Base-by-base conservation (phyloP, 805 yeast genomes). In the Barnettozyma sucrosica region DNA sequence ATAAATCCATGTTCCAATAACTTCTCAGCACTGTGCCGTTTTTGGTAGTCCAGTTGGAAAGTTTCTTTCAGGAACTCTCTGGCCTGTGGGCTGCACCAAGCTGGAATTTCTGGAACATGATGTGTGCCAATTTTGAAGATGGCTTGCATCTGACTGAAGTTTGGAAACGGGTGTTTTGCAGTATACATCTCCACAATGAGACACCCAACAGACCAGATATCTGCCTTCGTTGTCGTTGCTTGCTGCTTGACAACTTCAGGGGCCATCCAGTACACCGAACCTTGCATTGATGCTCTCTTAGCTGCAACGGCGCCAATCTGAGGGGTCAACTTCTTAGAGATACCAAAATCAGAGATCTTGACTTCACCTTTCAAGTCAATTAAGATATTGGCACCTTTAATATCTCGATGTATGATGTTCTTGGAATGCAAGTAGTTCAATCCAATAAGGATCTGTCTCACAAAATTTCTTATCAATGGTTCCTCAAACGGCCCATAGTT, bases 191-290 rank as follows among this genome's bases (percentile, higher is more conserved):
- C 99, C 30, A 93, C 83, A 13, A 92, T 78, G 23, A 93, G 75
- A 64, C 98, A 93, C 0, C 98, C 99, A 9, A 95, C 84, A 0
- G 97, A 88, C 99, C 99, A 93, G 23, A 93, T 89, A 64, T 93
- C 99, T 0, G 96, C 96, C 65, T 88, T 89, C 34, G 85, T 82
- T 1, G 98, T 92, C 45, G 92, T 87, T 0, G 89, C 87, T 2
- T 87, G 83, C 61, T 90, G 97, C 58, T 89, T 88, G 16, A 93
- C 98, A 8, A 93, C 98, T 63, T 93, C 99, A 0, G 99, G 99
- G 0, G 99, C 98, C 99, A 93, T 93, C 98, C 99, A 93, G 62
- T 84, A 93, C 0, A 92, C 89, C 0, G 96, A 88, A 0, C 99
- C 99, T 66, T 92, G 97, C 45, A 89, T 68, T 0, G 96, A 89